Percentiles rank a stretch among this genome's conserved stretches.
Conservation (phyloP, 805 yeast genomes). For the Torulaspora delbrueckii region DNA sequence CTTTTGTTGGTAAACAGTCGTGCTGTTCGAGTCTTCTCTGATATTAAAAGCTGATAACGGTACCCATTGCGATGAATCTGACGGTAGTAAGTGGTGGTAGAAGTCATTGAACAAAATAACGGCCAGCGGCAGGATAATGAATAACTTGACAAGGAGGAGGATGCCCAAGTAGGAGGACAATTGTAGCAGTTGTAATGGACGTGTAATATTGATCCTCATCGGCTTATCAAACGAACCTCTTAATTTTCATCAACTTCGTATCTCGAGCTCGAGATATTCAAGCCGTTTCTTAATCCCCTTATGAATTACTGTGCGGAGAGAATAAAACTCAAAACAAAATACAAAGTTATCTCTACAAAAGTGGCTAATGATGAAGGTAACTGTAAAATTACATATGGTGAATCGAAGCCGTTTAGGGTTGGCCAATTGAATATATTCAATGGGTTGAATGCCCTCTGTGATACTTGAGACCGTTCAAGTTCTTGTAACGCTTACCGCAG, state of each 20-base stretch:
- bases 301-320: not conserved
- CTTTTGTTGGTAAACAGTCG: constrained; percentile 9
- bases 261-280: not conserved
- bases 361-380: not conserved
- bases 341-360: constrained; percentile 1
- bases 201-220: constrained; percentile 29
- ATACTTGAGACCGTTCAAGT: constrained; percentile 90
- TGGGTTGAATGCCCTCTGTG: constrained; percentile 99
- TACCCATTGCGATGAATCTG: constrained; percentile 27
- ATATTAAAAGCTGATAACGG: constrained; percentile 18
- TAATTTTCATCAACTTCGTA: no score
- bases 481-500: constrained; percentile 95
- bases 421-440: constrained; percentile 32
- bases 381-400: constrained; percentile 1
- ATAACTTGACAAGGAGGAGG: constrained; percentile 20
- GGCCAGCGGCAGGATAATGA: constrained; percentile 29
- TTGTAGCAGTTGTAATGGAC: constrained; percentile 31
- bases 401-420: not conserved
- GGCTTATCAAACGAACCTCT: not conserved
- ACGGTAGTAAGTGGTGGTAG: constrained; percentile 24
- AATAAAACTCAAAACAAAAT: constrained; percentile 1
- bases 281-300: not conserved
- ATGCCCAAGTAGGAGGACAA: constrained; percentile 23
- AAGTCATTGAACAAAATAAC: constrained; percentile 29
- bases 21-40: constrained; percentile 1